phyloP scores from a whole-genome alignment of 768 basidiomycete genomes.

The Suillus subaureus region DNA sequence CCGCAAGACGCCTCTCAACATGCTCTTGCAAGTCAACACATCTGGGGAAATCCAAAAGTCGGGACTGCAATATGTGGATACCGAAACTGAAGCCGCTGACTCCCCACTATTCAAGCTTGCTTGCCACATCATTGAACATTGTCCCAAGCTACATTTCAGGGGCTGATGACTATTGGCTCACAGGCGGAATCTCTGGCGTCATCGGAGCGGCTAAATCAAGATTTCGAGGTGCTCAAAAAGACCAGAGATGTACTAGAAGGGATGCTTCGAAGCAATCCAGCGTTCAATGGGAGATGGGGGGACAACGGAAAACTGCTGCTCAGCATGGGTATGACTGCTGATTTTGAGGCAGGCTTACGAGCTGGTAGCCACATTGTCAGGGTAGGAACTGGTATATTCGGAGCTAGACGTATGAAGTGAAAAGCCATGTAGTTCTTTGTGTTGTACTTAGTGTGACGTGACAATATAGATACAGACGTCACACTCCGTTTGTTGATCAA shows the following conservation, averaged over 20 bases:
- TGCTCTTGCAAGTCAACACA: conserved; percentile 94
- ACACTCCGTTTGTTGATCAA: conserved; percentile 32
- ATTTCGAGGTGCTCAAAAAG: conserved; percentile 71
- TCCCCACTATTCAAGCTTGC: conserved; percentile 70
- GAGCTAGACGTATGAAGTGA: conserved; percentile 63
- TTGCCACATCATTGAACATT: conserved; percentile 64
- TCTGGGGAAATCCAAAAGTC: conserved; percentile 92
- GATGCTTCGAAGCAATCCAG: conserved; percentile 39
- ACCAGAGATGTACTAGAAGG: conserved; percentile 62
- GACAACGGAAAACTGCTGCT: conserved; percentile 54
- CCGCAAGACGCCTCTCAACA: conserved; percentile 65
- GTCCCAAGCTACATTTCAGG: conserved; percentile 79
- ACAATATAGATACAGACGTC: conserved; percentile 15
- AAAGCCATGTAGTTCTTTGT: background rate
- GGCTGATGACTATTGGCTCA: conserved; percentile 97
- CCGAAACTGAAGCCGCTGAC: conserved; percentile 29
- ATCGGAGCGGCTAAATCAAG: conserved; percentile 53
- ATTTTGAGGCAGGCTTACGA: conserved; percentile 84
- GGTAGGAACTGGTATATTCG: conserved; percentile 92
- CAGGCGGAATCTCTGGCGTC: conserved; percentile 63
- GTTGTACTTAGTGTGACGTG: conserved; percentile 23
- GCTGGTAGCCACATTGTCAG: conserved; percentile 87
- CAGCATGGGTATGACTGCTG: conserved; percentile 98
- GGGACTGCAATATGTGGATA: conserved; percentile 66
- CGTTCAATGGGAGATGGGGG: conserved; percentile 44